phyloP scores from a whole-genome alignment of 345 rosid genomes.

The Lumnitzera littorea region DNA sequence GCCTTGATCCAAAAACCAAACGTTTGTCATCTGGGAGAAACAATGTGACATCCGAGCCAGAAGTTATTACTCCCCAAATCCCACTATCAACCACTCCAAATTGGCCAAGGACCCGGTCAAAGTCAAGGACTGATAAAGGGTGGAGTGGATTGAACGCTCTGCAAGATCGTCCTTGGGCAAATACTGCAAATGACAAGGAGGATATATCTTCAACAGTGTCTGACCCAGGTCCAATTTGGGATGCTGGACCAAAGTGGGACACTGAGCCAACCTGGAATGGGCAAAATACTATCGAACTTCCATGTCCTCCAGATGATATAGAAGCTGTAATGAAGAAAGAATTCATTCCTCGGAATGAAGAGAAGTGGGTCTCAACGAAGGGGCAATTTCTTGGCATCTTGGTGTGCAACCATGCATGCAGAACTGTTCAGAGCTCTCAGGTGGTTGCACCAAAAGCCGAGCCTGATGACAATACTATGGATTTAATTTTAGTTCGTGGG shows the following conservation, averaged over 20 bases:
- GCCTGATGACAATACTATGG: constrained; percentile 81
- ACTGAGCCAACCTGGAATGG: constrained; percentile 68
- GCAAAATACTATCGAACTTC: constrained; percentile 82
- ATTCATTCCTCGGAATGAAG: constrained; percentile 47
- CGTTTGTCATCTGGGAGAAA: constrained; percentile 77
- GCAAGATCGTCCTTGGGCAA: constrained; percentile 83
- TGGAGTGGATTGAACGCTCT: constrained; percentile 71
- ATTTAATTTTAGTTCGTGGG: constrained; percentile 86
- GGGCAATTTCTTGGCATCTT: constrained; percentile 88
- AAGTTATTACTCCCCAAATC: constrained; percentile 80
- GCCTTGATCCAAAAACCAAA: constrained; percentile 80
- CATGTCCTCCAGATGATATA: constrained; percentile 66
- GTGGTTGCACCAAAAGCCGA: constrained; percentile 93
- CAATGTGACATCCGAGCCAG: constrained; percentile 66
- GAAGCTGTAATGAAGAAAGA: constrained; percentile 57
- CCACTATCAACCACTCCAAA: constrained; percentile 80
- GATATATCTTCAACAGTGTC: constrained; percentile 94
- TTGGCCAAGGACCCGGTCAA: constrained; percentile 97
- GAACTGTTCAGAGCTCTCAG: constrained; percentile 93
- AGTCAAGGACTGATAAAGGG: constrained; percentile 83
- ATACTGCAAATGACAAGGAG: constrained; percentile 75
- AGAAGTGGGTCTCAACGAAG: constrained; percentile 67
- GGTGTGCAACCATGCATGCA: constrained; percentile 95
- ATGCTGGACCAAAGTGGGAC: constrained; percentile 96
- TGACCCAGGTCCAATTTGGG: constrained; percentile 99